A percentile compares a stretch with the other conserved stretches of the same genome.
phyloP scores from a whole-genome alignment of 169 alveolate genomes.

The Cryptosporidium viatorum region DNA sequence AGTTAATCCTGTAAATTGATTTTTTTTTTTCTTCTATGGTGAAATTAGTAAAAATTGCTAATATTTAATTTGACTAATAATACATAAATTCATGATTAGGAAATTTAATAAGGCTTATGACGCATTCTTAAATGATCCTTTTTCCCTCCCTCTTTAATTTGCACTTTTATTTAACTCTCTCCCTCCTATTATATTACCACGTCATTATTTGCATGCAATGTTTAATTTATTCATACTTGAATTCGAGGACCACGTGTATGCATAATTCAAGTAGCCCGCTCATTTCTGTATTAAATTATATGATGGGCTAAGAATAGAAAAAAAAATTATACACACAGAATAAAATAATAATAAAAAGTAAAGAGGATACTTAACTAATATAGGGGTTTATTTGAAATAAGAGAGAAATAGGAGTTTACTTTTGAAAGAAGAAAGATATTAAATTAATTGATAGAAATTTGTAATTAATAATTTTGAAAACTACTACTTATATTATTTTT shows the following conservation, averaged over 20 bases:
- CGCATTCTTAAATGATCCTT: too few species aligned
- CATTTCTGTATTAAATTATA: background rate
- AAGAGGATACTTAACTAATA: too few species aligned
- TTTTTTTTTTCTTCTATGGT: too few species aligned
- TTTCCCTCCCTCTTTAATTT: too few species aligned
- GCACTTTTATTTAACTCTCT: too few species aligned
- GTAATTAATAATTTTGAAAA: too few species aligned
- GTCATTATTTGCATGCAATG: background rate
- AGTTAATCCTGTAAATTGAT: too few species aligned
- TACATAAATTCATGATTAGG: too few species aligned
- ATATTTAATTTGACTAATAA: too few species aligned
- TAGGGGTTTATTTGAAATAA: background rate
- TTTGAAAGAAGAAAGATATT: background rate
- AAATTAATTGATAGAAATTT: background rate
- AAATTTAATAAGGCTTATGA: too few species aligned
- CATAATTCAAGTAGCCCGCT: slow-evolving; percentile 1
- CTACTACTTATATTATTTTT: too few species aligned
- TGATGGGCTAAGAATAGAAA: background rate
- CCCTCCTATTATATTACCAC: background rate
- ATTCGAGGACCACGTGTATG: slow-evolving; percentile 15
- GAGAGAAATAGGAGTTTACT: background rate
- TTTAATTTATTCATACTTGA: background rate
- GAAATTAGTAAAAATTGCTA: too few species aligned
- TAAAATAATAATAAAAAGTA: background rate
- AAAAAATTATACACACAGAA: background rate